Evolutionary conservation across 31 red algal species (phyloP), one percentile per base, ranked within the genome.

Genomic region (Asparagopsis taxiformis): DNA sequence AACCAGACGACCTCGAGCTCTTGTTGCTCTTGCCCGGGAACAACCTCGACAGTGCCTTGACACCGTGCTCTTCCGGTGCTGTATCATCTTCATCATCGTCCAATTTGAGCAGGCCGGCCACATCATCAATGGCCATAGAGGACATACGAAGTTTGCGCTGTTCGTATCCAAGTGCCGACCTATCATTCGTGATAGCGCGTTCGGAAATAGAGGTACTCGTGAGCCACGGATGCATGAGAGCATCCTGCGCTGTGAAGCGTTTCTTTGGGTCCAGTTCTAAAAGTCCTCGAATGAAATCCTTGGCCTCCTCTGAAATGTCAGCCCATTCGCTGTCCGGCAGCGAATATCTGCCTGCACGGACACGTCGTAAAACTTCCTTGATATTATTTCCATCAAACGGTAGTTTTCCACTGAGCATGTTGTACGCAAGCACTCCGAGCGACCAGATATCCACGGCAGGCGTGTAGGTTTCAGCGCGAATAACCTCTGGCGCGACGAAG

Each of bases 401-500:
- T 23, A 98, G 68, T 55, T 91, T 87, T 33, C 94, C 94, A 13
- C 68, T 79, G 29, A 98, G 59, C 89, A 98, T 98, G 74, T 91
- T 93, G 51, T 93, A 98, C 53, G 92, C 62, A 20, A 98, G 75
- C 20, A 98, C 94, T 34, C 94, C 94, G 53, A 79, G 53, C 33
- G 89, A 89, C 94, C 94, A 98, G 44, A 84, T 75, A 54, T 98
- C 94, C 3, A 98, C 94, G 10, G 83, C 83, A 53, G 79, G 74
- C 0, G 75, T 82, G 81, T 98, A 93, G 0, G 89, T 78, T 17
- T 90, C 73, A 24, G 70, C 85, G 20, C 74, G 62, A 39, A 98
- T 77, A 7, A 98, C 90, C 63, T 98, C 94, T 17, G 94, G 94
- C 55, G 94, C 94, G 23, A 98, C 84, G 59, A 91, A 98, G 51